Conservation (phyloP, 2,329 filamentous ascomycete genomes). For the Fusarium sp. region DNA sequence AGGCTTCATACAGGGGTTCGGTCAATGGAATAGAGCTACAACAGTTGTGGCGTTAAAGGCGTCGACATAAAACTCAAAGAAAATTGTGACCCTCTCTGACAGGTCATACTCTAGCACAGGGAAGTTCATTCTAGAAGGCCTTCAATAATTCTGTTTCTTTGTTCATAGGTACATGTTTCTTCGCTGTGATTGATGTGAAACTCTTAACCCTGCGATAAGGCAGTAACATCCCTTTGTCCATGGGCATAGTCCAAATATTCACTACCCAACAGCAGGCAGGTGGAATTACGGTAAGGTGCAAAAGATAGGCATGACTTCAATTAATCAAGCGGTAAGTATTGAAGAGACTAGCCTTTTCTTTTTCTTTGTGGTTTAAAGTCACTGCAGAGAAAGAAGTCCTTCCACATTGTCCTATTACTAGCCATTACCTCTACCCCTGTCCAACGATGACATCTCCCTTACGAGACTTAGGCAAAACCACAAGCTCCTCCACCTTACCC, state of each 20-base stretch:
- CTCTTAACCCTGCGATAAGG: neutral
- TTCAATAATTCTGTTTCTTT: neutral
- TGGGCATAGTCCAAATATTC: no score
- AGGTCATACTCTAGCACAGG: neutral
- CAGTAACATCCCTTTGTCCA: neutral
- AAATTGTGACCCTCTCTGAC: neutral
- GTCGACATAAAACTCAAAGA: neutral
- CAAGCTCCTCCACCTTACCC: neutral
- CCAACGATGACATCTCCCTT: conserved; percentile 1
- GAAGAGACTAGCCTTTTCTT: neutral
- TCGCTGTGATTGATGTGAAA: neutral
- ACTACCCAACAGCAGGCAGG: neutral
- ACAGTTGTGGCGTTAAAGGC: neutral
- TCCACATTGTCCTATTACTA: neutral
- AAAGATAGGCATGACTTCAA: neutral
- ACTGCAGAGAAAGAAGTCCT: neutral
- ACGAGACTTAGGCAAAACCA: neutral
- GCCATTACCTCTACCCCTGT: neutral
- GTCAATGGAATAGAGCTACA: neutral
- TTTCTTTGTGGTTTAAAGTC: neutral
- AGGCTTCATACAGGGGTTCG: neutral
- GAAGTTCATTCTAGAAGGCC: neutral
- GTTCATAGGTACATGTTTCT: neutral
- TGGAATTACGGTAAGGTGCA: neutral
- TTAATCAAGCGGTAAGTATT: neutral